phyloP scores from a whole-genome alignment of 768 basidiomycete genomes.

The Paxillus rubicundulus region DNA sequence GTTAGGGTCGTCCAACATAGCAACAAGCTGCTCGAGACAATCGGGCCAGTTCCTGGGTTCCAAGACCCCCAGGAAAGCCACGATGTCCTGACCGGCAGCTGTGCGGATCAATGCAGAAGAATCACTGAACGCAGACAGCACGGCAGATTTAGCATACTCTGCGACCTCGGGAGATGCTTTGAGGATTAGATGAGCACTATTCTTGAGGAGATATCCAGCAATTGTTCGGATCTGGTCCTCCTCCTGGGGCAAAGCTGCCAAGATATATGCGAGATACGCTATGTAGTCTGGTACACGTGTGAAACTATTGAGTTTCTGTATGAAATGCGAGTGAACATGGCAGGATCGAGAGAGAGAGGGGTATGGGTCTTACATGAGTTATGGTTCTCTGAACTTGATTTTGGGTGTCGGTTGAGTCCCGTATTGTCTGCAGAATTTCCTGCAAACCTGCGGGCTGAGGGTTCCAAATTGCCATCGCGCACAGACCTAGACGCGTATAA shows the following conservation, averaged over 20 bases:
- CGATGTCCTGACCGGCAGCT: conserved; percentile 91
- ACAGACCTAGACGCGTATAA: conserved; percentile 30
- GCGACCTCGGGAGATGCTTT: conserved; percentile 62
- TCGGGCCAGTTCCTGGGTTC: conserved; percentile 96
- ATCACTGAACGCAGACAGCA: conserved; percentile 81
- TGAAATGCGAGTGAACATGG: conserved; percentile 18
- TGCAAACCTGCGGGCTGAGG: conserved; percentile 84
- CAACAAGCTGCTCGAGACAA: conserved; percentile 82
- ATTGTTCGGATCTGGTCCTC: conserved; percentile 93
- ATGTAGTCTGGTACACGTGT: conserved; percentile 91
- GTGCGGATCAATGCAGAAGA: conserved; percentile 85
- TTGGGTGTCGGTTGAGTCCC: conserved; percentile 82
- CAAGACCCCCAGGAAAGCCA: conserved; percentile 80
- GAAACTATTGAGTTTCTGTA: conserved; percentile 82
- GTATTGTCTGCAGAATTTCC: conserved; percentile 90
- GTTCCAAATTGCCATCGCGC: conserved; percentile 70
- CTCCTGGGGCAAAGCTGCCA: conserved; percentile 75
- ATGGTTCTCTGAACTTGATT: conserved; percentile 73
- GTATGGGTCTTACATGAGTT: conserved; percentile 61
- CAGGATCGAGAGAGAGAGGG: conserved; percentile 17
- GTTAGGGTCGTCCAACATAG: conserved; percentile 74
- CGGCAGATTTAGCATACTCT: conserved; percentile 69
- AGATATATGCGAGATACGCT: conserved; percentile 93
- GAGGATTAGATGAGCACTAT: conserved; percentile 81
- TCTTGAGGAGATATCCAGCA: conserved; percentile 96